Base-by-base conservation (phyloP, 2,329 filamentous ascomycete genomes). In the Sclerotinia trifoliorum region DNA sequence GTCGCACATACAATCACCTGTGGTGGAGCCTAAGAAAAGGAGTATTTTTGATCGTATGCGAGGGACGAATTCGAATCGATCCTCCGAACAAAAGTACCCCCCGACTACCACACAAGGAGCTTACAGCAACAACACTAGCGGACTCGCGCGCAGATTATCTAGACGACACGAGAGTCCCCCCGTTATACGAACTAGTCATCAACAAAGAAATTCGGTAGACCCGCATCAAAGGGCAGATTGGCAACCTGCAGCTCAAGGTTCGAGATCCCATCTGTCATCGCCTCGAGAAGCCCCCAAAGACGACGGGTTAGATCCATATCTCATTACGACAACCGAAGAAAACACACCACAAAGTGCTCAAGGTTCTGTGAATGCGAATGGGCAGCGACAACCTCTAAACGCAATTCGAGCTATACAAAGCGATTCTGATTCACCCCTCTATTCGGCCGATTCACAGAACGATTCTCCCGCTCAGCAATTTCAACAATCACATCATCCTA, bases 61-160 rank as follows among this genome's bases (percentile, higher is more conserved):
- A 72, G 66, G 66, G 17, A 35, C 70, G 32, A 70, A 72, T 55
- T 71, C 73, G 49, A 73, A 70, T 61, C 74, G 73, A 39, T 65
- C 66, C 42, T 70, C 72, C 15, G 74, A 75, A 52, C 68, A 75
- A 71, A 63, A 67, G 49, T 61, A 72, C 24, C 65, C 71, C 46
- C 44, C 70, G 35, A 63, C 65, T 60, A 51, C 71, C 15, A 66
- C 69, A 19, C 65, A 63, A 62, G 57, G 39, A 21, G 26, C 48
- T 3, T 55, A 63, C 44, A 83, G 85, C 81, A 83, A 84, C 75
- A 84, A 83, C 74, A 80, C 80, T 69, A 72, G 78, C 60, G 81
- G 82, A 63, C 78, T 87, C 60, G 80, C 78, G 72, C 85, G 85
- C 71, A 81, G 84, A 72, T 81, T 83, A 44, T 89, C 87, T 56